phyloP scores from a whole-genome alignment of 345 rosid species.

The Diplotaxis tenuifolia region DNA sequence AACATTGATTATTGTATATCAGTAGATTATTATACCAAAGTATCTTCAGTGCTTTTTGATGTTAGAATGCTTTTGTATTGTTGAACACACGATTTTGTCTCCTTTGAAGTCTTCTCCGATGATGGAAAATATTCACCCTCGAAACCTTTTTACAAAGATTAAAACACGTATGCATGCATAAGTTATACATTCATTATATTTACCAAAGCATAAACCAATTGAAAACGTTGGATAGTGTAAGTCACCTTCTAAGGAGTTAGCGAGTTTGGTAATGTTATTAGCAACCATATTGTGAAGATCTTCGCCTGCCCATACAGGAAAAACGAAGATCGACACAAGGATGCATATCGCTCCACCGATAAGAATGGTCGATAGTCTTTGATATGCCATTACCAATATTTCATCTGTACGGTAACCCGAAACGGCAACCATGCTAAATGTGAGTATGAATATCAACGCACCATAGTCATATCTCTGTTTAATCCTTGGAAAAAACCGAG shows the following conservation, averaged over 20 bases:
- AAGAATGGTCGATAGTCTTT: conserved; percentile 61
- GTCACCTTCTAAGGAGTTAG: conserved; percentile 55
- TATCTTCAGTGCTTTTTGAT: conserved; percentile 62
- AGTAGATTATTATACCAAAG: conserved; percentile 45
- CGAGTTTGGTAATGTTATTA: conserved; percentile 57
- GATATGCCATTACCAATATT: conserved; percentile 46
- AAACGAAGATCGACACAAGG: conserved; percentile 48
- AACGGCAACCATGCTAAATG: conserved; percentile 68
- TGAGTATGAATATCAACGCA: conserved; percentile 66
- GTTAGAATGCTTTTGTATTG: conserved; percentile 54
- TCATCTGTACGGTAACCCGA: conserved; percentile 65
- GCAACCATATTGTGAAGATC: conserved; percentile 58
- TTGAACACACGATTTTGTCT: conserved; percentile 41
- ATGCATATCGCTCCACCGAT: conserved; percentile 60
- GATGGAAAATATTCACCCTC: conserved; percentile 52
- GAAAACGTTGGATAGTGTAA: conserved; percentile 14
- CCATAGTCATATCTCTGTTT: conserved; percentile 92
- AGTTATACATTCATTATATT: not conserved
- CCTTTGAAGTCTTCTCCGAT: conserved; percentile 31
- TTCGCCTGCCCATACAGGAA: conserved; percentile 76
- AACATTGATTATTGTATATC: not conserved
- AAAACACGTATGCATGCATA: conserved; percentile 4
- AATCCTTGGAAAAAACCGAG: conserved; percentile 64
- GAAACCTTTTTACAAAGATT: conserved; percentile 46
- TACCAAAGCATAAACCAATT: not conserved